Evolutionary conservation across 2,329 filamentous ascomycete genomes (phyloP), one percentile per base, ranked within the genome.

Genomic region (Clonostachys rosea): DNA sequence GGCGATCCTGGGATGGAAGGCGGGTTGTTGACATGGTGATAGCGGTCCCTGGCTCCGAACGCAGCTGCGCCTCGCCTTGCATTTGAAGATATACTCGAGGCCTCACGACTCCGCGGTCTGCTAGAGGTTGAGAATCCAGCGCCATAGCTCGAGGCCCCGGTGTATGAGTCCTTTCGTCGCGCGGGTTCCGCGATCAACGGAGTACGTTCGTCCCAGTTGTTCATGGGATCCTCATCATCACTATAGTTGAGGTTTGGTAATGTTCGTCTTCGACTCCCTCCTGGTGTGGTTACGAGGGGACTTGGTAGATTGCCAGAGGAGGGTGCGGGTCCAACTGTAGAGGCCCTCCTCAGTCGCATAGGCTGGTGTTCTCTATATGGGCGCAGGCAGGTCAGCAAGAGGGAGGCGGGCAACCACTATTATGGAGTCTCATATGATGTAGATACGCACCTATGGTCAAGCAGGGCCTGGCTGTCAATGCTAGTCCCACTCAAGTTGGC

Each of bases 391-490:
- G 9, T 17, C 30, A 34, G 24, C 24, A 30, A 30, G 24, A 30
- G 24, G 24, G 10, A 12, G 36, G 52, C 49, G 54, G 53, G 37
- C 36, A 40, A 17, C 16, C 13, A 18, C 9, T 18, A 2, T 37
- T 18, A 33, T 24, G 17, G 14, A 30, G 33, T 40, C n/a, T 8
- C 34, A 17, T 17, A 12, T 40, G 24, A 10, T 30, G 24, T 10
- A 30, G 24, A 30, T 30, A 52, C 69, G 51, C 69, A 87, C 83
- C 90, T 81, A 66, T 97, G 92, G 66, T 97, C 92, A 16, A 97
- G 72, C 55, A 97, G 71, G 8, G 82, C 85, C 61, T 95, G 86
- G 64, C 91, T 96, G 55, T 96, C 92, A 52, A 97, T 72, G 64
- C 92, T 97, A 1, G 88, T 91, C 57, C 79, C 84, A 69, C 92